Percentiles rank a stretch among this genome's conserved stretches.
Conservation (phyloP, 345 rosid species). For the Moricandia arvensis region DNA sequence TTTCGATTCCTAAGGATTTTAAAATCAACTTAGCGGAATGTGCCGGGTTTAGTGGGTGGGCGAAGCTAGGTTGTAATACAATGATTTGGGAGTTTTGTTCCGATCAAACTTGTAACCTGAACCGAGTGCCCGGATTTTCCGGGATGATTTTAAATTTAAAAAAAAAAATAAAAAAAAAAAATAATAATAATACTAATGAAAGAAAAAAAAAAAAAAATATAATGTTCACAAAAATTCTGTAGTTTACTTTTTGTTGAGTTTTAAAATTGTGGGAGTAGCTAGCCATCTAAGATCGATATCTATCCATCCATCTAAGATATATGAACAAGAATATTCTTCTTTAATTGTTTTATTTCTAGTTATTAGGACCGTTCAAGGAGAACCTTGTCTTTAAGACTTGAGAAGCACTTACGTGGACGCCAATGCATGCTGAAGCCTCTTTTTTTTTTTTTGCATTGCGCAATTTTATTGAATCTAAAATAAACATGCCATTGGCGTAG, state of each 20-base stretch:
- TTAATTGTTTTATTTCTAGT: not conserved
- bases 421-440: slow-evolving; percentile 22
- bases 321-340: slow-evolving; percentile 7
- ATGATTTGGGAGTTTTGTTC: no score
- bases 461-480: slow-evolving; percentile 16
- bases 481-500: slow-evolving; percentile 18
- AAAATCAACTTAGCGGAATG: no score
- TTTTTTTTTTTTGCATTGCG: slow-evolving; percentile 12
- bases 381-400: slow-evolving; percentile 22
- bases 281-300: slow-evolving; percentile 10
- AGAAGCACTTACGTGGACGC: slow-evolving; percentile 41
- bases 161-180: no score
- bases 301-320: not conserved
- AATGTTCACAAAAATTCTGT: not conserved
- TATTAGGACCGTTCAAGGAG: slow-evolving; percentile 21
- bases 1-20: no score
- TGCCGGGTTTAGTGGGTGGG: no score
- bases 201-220: not conserved
- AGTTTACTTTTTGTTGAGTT: not conserved
- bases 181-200: no score
- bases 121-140: no score
- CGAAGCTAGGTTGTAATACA: no score
- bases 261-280: not conserved
- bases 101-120: no score
- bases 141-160: no score